Percentiles rank a stretch among this genome's conserved stretches.
These are phyloP conservation scores for Panus rudis DNA, from an alignment of 768 basidiomycete genomes.

Conservation along the genomic window DNA sequence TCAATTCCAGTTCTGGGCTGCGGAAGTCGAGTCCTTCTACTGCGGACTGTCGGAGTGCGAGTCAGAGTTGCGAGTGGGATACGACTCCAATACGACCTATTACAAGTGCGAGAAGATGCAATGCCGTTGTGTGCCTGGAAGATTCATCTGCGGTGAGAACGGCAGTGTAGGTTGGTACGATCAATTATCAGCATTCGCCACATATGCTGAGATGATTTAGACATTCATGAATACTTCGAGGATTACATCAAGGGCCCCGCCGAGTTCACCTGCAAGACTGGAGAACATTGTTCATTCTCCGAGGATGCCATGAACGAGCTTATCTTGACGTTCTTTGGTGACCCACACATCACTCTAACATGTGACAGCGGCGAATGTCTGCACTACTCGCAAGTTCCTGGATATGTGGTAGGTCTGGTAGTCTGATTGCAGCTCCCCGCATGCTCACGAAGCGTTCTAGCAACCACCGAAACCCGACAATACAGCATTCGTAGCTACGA, in stretches of 20 bases:
- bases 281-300: conserved; percentile 79
- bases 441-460: conserved; percentile 26
- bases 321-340: conserved; percentile 91
- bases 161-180: conserved; percentile 79
- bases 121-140: conserved; percentile 88
- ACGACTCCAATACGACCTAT: conserved; percentile 61
- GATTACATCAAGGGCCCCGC: conserved; percentile 92
- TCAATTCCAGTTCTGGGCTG: conserved; percentile 98
- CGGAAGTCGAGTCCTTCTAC: conserved; percentile 91
- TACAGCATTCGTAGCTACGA: conserved; percentile 75
- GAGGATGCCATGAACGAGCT: conserved; percentile 96
- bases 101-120: conserved; percentile 81
- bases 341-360: conserved; percentile 77
- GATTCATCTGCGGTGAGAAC: conserved; percentile 93
- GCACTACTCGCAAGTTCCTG: conserved; percentile 90
- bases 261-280: conserved; percentile 67
- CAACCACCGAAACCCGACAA: conserved; percentile 79
- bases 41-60: conserved; percentile 75
- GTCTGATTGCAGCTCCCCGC: neutral
- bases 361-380: conserved; percentile 92
- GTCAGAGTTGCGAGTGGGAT: conserved; percentile 40
- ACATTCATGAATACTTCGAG: conserved; percentile 88
- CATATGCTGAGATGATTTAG: conserved; percentile 30
- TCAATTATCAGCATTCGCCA: neutral
- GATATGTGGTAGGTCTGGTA: conserved; percentile 57